These are phyloP conservation scores for Kluyveromyces nonfermentans DNA, from an alignment of 805 yeast genomes.

Conservation along the genomic window DNA sequence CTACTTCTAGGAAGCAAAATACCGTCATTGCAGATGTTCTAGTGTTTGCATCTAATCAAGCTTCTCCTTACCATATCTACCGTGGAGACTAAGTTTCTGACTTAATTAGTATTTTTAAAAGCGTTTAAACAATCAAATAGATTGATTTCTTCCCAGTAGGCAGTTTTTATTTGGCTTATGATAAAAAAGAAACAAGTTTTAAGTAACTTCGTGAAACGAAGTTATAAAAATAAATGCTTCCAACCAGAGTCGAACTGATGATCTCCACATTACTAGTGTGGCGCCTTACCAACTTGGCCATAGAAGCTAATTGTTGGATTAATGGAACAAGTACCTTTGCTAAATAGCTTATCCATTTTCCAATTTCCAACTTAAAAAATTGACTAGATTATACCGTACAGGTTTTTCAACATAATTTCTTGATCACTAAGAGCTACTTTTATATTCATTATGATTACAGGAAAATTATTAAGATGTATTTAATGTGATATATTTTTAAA, in stretches of 20 bases:
- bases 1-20: constrained; percentile 46
- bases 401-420: too few relatives aligned
- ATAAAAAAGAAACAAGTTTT: too few relatives aligned
- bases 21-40: constrained; percentile 65
- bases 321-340: too few relatives aligned
- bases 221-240: constrained; percentile 39
- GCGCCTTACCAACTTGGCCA: constrained; percentile 77
- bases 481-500: too few relatives aligned
- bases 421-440: too few relatives aligned
- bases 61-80: constrained; percentile 59
- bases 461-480: too few relatives aligned
- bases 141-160: too few relatives aligned
- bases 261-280: constrained; percentile 84
- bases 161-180: too few relatives aligned
- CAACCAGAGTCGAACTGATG: constrained; percentile 73
- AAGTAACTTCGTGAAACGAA: background rate
- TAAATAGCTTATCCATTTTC: too few relatives aligned
- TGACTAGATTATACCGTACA: too few relatives aligned
- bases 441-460: background rate
- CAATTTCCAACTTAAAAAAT: too few relatives aligned
- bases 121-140: background rate
- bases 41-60: constrained; percentile 82
- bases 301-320: constrained; percentile 31
- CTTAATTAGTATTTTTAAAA: background rate
- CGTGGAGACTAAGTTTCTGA: constrained; percentile 25